A percentile compares a stretch with the other conserved stretches of the same genome.
Evolutionary conservation across 2,329 filamentous ascomycete species (phyloP).

Genomic region (Bipolaris zeicola): DNA sequence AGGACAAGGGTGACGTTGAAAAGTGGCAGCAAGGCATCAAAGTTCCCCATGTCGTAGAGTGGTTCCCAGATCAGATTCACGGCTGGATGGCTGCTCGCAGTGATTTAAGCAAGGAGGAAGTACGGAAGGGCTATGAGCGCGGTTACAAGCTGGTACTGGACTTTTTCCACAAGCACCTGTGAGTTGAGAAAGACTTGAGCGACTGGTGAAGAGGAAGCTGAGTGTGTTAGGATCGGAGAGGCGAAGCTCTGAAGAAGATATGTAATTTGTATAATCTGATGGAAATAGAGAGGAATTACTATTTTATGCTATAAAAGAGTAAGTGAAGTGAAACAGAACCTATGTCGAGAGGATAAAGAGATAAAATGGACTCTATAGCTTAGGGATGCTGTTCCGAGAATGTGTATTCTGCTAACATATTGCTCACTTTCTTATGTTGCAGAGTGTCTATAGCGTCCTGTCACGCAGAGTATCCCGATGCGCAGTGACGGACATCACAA

Average conservation of each 20-base stretch:
- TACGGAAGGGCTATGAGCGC: slow-evolving; percentile 57
- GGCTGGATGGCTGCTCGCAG: slow-evolving; percentile 54
- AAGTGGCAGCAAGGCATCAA: slow-evolving; percentile 57
- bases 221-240: slow-evolving; percentile 23
- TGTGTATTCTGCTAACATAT: too few species aligned
- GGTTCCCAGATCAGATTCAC: slow-evolving; percentile 56
- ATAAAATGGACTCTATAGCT: too few species aligned
- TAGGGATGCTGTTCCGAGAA: too few species aligned
- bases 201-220: slow-evolving; percentile 14
- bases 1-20: slow-evolving; percentile 58
- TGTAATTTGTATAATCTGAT: not conserved
- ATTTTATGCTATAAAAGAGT: not conserved
- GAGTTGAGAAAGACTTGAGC: slow-evolving; percentile 33
- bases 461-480: too few species aligned
- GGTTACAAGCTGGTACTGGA: slow-evolving; percentile 57
- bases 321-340: not conserved
- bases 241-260: slow-evolving; percentile 17
- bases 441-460: too few species aligned
- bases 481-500: too few species aligned
- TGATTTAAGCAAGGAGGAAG: slow-evolving; percentile 54
- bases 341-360: too few species aligned
- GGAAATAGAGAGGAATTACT: not conserved
- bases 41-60: slow-evolving; percentile 54
- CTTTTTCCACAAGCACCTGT: slow-evolving; percentile 61
- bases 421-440: too few species aligned